A percentile compares a stretch with the other conserved stretches of the same genome.
These are phyloP conservation scores for Dactylonectria estremocensis DNA, from an alignment of 2,329 filamentous ascomycete genomes.

Conservation along the genomic window DNA sequence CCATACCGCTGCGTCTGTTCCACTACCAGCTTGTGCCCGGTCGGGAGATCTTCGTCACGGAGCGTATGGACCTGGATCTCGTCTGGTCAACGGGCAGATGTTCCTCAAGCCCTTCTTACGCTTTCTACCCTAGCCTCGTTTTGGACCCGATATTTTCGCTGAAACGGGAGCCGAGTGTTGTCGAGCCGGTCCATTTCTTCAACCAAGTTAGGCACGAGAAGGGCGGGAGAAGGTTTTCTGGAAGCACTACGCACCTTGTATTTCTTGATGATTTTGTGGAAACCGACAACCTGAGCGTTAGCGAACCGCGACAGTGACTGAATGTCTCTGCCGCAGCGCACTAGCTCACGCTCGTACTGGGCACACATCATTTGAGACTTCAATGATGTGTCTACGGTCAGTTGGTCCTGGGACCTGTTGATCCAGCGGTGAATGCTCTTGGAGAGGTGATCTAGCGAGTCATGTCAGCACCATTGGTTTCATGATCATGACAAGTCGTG, in stretches of 20 bases:
- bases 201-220: background rate
- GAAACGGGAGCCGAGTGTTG: too few relatives aligned
- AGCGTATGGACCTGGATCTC: too few relatives aligned
- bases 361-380: slow-evolving; percentile 67
- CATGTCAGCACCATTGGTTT: slow-evolving; percentile 40
- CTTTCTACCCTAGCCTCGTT: too few relatives aligned
- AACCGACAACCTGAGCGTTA: slow-evolving; percentile 81
- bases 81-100: too few relatives aligned
- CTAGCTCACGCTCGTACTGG: slow-evolving; percentile 68
- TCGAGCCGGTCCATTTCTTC: slow-evolving; percentile 77
- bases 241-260: slow-evolving; percentile 67
- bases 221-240: background rate
- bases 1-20: too few relatives aligned
- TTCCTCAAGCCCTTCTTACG: too few relatives aligned
- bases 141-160: too few relatives aligned
- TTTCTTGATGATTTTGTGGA: slow-evolving; percentile 88
- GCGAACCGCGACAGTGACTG: slow-evolving; percentile 80
- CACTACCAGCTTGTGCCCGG: too few relatives aligned
- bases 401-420: slow-evolving; percentile 52
- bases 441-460: slow-evolving; percentile 62
- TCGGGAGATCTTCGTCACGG: too few relatives aligned
- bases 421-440: slow-evolving; percentile 64
- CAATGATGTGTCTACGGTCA: slow-evolving; percentile 53
- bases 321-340: slow-evolving; percentile 79
- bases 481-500: background rate